These are phyloP conservation scores for Microsporum audouinii DNA, from an alignment of 2,329 filamentous ascomycete species.

Conservation along the genomic window DNA sequence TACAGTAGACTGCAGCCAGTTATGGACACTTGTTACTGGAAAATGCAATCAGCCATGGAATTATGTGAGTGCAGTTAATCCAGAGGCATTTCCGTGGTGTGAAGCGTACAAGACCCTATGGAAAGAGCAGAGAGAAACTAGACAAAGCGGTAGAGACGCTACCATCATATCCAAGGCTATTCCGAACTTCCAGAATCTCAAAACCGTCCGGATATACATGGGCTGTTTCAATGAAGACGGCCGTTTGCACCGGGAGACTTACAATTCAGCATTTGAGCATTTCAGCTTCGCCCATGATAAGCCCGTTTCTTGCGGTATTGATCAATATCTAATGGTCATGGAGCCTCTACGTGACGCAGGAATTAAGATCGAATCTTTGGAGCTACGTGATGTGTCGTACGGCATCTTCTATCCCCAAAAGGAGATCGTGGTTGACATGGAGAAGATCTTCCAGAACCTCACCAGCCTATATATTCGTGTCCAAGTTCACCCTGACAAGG, in stretches of 20 bases:
- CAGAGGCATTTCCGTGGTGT: neutral
- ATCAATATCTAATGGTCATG: constrained; percentile 6
- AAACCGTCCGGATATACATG: neutral
- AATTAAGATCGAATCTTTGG: constrained; percentile 1
- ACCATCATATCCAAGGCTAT: neutral
- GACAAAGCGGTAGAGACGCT: neutral
- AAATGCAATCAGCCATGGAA: neutral
- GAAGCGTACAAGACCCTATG: neutral
- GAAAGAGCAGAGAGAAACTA: neutral
- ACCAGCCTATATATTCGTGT: neutral
- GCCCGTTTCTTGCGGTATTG: constrained; percentile 1
- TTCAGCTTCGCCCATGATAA: constrained; percentile 1
- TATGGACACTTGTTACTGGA: neutral
- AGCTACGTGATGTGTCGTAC: neutral
- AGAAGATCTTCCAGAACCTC: neutral
- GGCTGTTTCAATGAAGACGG: neutral
- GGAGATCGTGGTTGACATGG: neutral
- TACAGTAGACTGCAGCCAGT: constrained; percentile 2
- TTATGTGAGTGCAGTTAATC: neutral
- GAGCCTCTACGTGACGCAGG: neutral
- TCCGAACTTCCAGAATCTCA: neutral
- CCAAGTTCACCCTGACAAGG: neutral
- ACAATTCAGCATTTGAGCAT: neutral
- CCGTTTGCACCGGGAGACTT: neutral
- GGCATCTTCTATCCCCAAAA: neutral